Percentiles rank a stretch among this genome's conserved stretches.
phyloP scores from a whole-genome alignment of 768 basidiomycete species.

The Phanerochaete sordida region DNA sequence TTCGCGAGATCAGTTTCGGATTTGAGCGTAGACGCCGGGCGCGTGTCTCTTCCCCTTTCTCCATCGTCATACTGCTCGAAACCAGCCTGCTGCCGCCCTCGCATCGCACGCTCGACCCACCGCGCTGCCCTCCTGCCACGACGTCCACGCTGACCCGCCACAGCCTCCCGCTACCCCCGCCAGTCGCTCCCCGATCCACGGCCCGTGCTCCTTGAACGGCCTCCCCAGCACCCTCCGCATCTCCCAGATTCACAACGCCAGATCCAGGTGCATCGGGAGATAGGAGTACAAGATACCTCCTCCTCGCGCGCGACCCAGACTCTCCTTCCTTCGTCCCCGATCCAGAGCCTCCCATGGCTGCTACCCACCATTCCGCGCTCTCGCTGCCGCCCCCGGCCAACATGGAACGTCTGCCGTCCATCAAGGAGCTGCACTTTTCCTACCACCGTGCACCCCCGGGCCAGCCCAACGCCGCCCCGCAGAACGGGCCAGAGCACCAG shows the following conservation, averaged over 20 bases:
- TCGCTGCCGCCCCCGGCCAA: constrained; percentile 33
- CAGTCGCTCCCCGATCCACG: not conserved
- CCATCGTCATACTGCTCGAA: constrained; percentile 12
- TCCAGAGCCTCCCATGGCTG: constrained; percentile 42
- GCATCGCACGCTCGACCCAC: not conserved
- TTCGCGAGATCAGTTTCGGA: constrained; percentile 17
- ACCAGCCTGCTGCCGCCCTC: not conserved
- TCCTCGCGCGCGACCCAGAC: constrained; percentile 11
- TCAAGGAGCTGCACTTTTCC: constrained; percentile 69
- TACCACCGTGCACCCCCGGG: constrained; percentile 34
- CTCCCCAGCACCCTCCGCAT: not conserved
- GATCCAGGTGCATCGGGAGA: constrained; percentile 72
- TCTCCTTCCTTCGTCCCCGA: constrained; percentile 34
- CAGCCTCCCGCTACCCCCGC: not conserved
- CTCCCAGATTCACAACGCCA: constrained; percentile 8
- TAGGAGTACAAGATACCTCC: constrained; percentile 45
- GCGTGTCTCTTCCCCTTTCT: constrained; percentile 15
- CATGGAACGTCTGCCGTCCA: constrained; percentile 60
- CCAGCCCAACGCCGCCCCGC: constrained; percentile 24
- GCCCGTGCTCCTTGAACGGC: not conserved
- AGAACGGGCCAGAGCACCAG: constrained; percentile 26
- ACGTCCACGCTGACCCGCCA: not conserved
- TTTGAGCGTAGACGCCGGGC: constrained; percentile 8
- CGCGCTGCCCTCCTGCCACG: not conserved
- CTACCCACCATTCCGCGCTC: constrained; percentile 41